phyloP scores from a whole-genome alignment of 2,329 filamentous ascomycete genomes.

The Tolypocladium pustulatum region DNA sequence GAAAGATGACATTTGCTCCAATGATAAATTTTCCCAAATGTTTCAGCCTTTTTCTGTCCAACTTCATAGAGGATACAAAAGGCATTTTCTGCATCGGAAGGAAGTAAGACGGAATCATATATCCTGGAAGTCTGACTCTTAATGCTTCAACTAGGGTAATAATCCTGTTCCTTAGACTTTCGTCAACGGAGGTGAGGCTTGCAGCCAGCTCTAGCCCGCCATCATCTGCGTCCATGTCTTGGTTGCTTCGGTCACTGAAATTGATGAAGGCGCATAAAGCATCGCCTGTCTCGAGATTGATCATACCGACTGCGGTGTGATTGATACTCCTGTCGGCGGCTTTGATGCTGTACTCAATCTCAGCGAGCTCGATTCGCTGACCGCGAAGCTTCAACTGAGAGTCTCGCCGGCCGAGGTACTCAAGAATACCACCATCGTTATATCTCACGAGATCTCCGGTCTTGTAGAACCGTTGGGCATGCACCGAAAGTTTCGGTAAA shows the following conservation, averaged over 20 bases:
- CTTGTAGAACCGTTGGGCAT: conserved; percentile 5
- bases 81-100: conserved; percentile 2
- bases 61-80: conserved; percentile 7
- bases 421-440: conserved; percentile 6
- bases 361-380: conserved; percentile 8
- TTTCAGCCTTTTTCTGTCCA: conserved; percentile 5
- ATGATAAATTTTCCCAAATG: not conserved
- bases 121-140: not conserved
- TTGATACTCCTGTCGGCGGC: not conserved
- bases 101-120: not conserved
- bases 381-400: conserved; percentile 10
- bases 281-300: not conserved
- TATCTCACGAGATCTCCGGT: conserved; percentile 9
- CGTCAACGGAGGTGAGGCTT: not conserved
- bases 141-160: not conserved
- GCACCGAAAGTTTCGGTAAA: not conserved
- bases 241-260: not conserved
- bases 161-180: not conserved
- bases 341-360: conserved; percentile 5
- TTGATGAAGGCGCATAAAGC: not conserved
- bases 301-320: not conserved
- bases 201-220: not conserved
- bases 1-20: not conserved
- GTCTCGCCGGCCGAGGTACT: conserved; percentile 4
- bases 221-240: not conserved